Evolutionary conservation across 1,139 yeast species (phyloP).

Genomic region (Kodamaea sp.): DNA sequence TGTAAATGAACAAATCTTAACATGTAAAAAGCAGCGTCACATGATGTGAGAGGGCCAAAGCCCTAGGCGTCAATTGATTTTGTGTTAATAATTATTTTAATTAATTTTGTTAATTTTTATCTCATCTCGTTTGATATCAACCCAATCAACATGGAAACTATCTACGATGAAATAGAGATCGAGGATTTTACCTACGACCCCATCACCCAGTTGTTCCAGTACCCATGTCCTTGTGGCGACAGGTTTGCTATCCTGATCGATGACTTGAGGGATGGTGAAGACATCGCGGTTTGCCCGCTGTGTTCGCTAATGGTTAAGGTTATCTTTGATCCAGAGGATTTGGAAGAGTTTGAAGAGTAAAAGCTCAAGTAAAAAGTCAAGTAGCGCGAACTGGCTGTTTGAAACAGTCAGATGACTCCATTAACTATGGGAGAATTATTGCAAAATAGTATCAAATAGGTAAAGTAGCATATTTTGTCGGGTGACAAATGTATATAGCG

Average conservation of each 20-base stretch:
- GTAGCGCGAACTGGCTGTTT: too few species aligned
- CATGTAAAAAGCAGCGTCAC: not conserved
- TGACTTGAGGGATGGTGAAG: constrained; percentile 87
- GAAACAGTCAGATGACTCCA: too few species aligned
- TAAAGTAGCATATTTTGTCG: not conserved
- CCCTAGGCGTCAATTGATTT: constrained; percentile 6
- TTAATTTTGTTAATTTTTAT: not conserved
- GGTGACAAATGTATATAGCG: not conserved
- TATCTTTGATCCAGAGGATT: constrained; percentile 64
- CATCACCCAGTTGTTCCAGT: constrained; percentile 72
- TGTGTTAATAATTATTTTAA: not conserved
- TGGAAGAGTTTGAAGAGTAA: constrained; percentile 27
- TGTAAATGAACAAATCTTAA: too few species aligned
- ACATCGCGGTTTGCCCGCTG: constrained; percentile 93
- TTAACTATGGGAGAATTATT: too few species aligned
- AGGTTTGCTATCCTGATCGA: constrained; percentile 81
- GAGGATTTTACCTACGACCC: constrained; percentile 95
- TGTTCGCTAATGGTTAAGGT: constrained; percentile 93
- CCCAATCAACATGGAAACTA: constrained; percentile 42
- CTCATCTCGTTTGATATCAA: not conserved
- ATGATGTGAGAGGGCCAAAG: constrained; percentile 9
- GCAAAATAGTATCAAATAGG: too few species aligned
- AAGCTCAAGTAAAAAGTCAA: not conserved
- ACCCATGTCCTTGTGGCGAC: constrained; percentile 99
- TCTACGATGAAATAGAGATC: constrained; percentile 93